phyloP scores from a whole-genome alignment of 805 yeast species.

The Metschnikowia gelsemii region DNA sequence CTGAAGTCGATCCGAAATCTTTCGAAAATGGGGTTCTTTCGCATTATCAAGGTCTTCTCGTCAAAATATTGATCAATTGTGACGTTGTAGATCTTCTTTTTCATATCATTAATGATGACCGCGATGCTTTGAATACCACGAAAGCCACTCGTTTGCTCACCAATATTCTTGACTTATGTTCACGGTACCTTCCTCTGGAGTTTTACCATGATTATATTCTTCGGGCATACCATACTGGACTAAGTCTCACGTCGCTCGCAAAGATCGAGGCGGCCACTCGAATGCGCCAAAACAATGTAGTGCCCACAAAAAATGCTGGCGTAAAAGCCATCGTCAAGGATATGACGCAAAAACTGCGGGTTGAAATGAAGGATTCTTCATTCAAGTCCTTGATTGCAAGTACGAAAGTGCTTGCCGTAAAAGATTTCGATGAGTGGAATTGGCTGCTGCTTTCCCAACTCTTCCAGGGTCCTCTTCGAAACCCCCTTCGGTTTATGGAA shows the following conservation, averaged over 20 bases:
- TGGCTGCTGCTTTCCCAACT: slow-evolving; percentile 73
- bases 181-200: slow-evolving; percentile 53
- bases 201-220: slow-evolving; percentile 25
- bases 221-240: slow-evolving; percentile 9
- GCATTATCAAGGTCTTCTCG: slow-evolving; percentile 66
- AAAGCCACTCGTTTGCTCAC: slow-evolving; percentile 67
- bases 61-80: slow-evolving; percentile 53
- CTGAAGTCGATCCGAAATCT: slow-evolving; percentile 27
- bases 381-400: slow-evolving; percentile 64
- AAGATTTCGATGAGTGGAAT: slow-evolving; percentile 82
- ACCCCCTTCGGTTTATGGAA: slow-evolving; percentile 74
- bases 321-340: slow-evolving; percentile 25
- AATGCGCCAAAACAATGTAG: slow-evolving; percentile 3
- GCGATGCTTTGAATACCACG: slow-evolving; percentile 45
- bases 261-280: slow-evolving; percentile 18
- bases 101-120: slow-evolving; percentile 39
- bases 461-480: slow-evolving; percentile 80
- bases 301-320: slow-evolving; percentile 4
- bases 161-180: slow-evolving; percentile 56
- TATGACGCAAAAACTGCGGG: slow-evolving; percentile 24
- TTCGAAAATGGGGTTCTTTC: slow-evolving; percentile 47
- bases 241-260: slow-evolving; percentile 15
- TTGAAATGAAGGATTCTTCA: slow-evolving; percentile 56
- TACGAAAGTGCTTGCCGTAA: slow-evolving; percentile 72
- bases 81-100: slow-evolving; percentile 52